Base-by-base conservation (phyloP, 345 rosid species). In the Fremontodendron californicum region DNA sequence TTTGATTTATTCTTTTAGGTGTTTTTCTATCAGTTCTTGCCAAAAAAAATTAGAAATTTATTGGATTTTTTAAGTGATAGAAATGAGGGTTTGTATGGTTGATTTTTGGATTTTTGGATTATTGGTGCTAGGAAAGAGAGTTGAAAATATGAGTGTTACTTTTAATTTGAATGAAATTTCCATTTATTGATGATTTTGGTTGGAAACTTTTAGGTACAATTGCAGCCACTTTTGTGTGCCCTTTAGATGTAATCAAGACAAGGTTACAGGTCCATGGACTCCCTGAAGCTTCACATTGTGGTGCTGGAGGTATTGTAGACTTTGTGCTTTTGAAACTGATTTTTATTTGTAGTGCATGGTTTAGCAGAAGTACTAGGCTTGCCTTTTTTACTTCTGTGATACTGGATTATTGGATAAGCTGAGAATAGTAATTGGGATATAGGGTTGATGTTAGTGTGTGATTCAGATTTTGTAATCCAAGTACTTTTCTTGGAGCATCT, bases 201-300 rank as follows among this genome's bases (percentile, higher is more conserved):
- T 74, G 54, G 25, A 52, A 19, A 57, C 62, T 78, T 54, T 76
- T 83, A 95, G 99, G 98, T 75, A 92, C 93, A 78, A 84, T 94
- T 78, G 98, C 98, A 1, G 98, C 98, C 27, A 90, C 98, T 63
- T 93, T 93, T 31, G 85, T 94, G 82, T 93, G 98, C 57, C 97
- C 98, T 29, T 89, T 94, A 85, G 97, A 94, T 87, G 98, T 94
- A 83, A 93, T 94, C 88, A 94, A 94, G 88, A 91, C 98, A n/a
- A 84, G 98, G 76, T 77, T 94, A 74, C 98, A 94, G 72, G 97
- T 94, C 18, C 90, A 90, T 80, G 98, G 97, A 73, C 86, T 93
- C 79, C 97, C 98, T 5, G 77, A 85, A 78, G 68, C 83, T 39
- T 65, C 88, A 21, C 75, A 78, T 37, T 80, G 91, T 2, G 89